These are phyloP conservation scores for Boletus hoseneyae DNA, from an alignment of 1,284 basidiomycete genomes.

Conservation along the genomic window DNA sequence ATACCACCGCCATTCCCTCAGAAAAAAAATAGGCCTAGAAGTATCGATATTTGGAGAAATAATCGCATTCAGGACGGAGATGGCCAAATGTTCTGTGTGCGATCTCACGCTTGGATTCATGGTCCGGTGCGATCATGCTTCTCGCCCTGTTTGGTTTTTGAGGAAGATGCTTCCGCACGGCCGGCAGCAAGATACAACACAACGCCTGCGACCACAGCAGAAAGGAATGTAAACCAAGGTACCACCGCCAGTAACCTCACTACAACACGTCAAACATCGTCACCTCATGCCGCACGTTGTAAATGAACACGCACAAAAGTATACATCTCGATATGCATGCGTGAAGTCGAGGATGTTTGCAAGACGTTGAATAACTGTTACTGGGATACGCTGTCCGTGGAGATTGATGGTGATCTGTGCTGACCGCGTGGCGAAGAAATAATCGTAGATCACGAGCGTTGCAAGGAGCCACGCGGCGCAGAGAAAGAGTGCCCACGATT, in stretches of 20 bases:
- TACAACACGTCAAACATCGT: constrained; percentile 17
- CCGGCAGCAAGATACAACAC: constrained; percentile 28
- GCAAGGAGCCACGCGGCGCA: constrained; percentile 51
- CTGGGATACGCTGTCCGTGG: constrained; percentile 37
- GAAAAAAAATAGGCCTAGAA: background rate
- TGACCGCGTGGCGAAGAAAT: constrained; percentile 47
- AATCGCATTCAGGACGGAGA: no score
- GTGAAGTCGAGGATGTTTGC: constrained; percentile 42
- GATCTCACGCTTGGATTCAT: background rate
- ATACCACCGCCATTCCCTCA: background rate
- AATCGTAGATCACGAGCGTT: constrained; percentile 48
- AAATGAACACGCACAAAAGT: constrained; percentile 39
- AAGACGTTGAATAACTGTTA: constrained; percentile 36
- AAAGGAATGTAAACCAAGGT: constrained; percentile 50
- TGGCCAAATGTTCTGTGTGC: background rate
- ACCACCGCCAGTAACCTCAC: constrained; percentile 45
- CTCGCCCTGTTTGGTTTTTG: background rate
- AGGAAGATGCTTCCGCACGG: background rate
- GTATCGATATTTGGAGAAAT: background rate
- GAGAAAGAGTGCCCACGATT: constrained; percentile 43
- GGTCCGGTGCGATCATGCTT: background rate
- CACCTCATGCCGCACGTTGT: background rate
- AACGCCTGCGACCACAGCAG: constrained; percentile 37
- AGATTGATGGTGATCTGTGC: constrained; percentile 46
- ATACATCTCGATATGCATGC: constrained; percentile 44